phyloP scores from a whole-genome alignment of 139 green algal species.

The Chlorella sp. region DNA sequence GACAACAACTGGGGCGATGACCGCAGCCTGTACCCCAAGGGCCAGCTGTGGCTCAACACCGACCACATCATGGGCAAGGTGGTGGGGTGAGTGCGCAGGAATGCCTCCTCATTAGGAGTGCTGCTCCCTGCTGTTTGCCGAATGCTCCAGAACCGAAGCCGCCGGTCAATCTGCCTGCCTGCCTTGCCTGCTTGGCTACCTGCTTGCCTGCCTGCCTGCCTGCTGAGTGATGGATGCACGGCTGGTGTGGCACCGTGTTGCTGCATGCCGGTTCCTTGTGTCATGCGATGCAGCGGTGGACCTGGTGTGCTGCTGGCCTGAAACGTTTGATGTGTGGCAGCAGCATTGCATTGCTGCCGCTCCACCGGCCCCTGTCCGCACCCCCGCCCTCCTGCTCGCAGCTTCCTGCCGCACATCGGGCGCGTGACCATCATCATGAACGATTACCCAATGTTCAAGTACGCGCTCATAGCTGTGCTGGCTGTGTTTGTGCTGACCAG shows the following conservation, averaged over 20 bases:
- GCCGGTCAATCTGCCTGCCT: no score
- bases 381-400: conserved; percentile 41
- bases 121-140: no score
- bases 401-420: conserved; percentile 93
- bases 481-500: conserved; percentile 94
- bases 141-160: no score
- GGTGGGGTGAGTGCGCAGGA: conserved; percentile 75
- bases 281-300: not conserved
- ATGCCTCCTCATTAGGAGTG: no score
- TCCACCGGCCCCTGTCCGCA: not conserved
- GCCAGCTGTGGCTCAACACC: conserved; percentile 89
- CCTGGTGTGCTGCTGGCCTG: no score
- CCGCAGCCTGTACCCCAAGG: conserved; percentile 84
- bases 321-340: no score
- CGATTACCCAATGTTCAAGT: conserved; percentile 95
- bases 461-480: conserved; percentile 88
- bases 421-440: conserved; percentile 99
- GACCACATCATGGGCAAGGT: conserved; percentile 97
- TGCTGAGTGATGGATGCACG: no score
- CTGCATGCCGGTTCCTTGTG: no score
- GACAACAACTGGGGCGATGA: conserved; percentile 99
- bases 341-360: no score
- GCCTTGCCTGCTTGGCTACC: no score
- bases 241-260: no score
- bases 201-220: no score